A percentile compares a stretch with the other conserved stretches of the same genome.
Conservation (phyloP, 2,329 filamentous ascomycete species). For the Talaromyces marneffei region DNA sequence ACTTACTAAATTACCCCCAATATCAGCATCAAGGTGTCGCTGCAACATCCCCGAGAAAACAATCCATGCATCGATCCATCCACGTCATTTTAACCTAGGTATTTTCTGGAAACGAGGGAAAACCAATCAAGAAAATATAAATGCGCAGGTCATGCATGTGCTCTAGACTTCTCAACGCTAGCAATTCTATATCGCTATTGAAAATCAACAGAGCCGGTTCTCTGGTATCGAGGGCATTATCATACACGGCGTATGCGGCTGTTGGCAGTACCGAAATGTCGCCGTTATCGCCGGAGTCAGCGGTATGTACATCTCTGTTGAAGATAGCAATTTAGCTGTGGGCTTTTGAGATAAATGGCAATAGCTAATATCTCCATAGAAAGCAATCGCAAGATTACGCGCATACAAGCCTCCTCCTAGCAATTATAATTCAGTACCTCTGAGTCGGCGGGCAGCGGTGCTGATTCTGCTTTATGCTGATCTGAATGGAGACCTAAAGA, state of each 20-base stretch:
- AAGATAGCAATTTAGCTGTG: neutral
- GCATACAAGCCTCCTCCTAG: slow-evolving; percentile 53
- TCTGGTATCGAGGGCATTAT: neutral
- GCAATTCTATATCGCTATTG: neutral
- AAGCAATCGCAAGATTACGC: slow-evolving; percentile 52
- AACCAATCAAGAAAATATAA: neutral
- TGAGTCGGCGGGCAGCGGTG: slow-evolving; percentile 72
- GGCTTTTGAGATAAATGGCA: neutral
- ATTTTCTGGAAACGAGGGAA: neutral
- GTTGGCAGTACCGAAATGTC: neutral
- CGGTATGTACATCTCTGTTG: slow-evolving; percentile 14
- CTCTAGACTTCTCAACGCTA: neutral
- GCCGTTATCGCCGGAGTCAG: slow-evolving; percentile 14
- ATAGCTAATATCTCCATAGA: slow-evolving; percentile 22
- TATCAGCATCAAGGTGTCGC: neutral
- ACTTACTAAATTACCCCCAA: accelerated
- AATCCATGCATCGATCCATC: neutral
- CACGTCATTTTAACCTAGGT: neutral
- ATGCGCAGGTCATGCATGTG: neutral
- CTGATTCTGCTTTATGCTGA: slow-evolving; percentile 85
- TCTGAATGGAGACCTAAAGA: slow-evolving; percentile 66
- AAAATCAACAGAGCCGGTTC: neutral
- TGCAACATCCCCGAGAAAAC: neutral
- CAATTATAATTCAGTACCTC: slow-evolving; percentile 51
- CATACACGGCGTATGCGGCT: neutral